Conservation (phyloP, 2,329 filamentous ascomycete genomes). For the Knoxdaviesia proteae region DNA sequence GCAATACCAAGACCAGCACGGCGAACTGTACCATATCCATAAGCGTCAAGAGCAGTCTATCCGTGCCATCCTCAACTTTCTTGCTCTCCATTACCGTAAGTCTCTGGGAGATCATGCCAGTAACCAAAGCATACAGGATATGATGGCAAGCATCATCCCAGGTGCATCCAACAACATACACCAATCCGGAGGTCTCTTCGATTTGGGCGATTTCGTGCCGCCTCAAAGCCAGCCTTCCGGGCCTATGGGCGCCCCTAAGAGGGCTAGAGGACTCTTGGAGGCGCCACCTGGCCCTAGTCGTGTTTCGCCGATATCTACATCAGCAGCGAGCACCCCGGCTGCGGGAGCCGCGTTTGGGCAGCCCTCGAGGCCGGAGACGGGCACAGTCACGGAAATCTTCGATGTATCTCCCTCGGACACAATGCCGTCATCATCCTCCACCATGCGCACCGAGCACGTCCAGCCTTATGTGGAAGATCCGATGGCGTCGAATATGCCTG, state of each 20-base stretch:
- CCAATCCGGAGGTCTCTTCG: conserved; percentile 33
- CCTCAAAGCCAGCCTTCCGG: conserved; percentile 18
- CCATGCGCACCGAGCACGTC: conserved; percentile 27
- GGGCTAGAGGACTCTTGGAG: conserved; percentile 31
- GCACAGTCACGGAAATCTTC: conserved; percentile 38
- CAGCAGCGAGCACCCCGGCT: too few relatives aligned
- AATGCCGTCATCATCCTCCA: conserved; percentile 25
- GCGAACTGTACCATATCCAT: conserved; percentile 7
- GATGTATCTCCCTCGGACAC: conserved; percentile 28
- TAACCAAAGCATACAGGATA: conserved; percentile 59
- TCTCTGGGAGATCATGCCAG: conserved; percentile 69
- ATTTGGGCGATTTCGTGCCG: conserved; percentile 37
- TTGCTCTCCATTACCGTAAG: conserved; percentile 90
- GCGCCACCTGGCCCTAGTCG: conserved; percentile 15
- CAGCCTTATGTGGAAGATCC: conserved; percentile 38
- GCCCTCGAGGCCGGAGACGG: conserved; percentile 19
- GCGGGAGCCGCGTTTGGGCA: too few relatives aligned
- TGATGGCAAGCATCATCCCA: conserved; percentile 60
- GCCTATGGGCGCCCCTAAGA: conserved; percentile 24
- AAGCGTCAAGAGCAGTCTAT: conserved; percentile 97
- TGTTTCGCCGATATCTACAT: conserved; percentile 7
- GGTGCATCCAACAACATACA: conserved; percentile 18
- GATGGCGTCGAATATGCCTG: conserved; percentile 41
- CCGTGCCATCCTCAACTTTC: conserved; percentile 92
- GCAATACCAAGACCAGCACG: conserved; percentile 5